Percentiles rank a stretch among this genome's conserved stretches.
Conservation (phyloP, 2,329 filamentous ascomycete genomes). For the Claviceps capensis region DNA sequence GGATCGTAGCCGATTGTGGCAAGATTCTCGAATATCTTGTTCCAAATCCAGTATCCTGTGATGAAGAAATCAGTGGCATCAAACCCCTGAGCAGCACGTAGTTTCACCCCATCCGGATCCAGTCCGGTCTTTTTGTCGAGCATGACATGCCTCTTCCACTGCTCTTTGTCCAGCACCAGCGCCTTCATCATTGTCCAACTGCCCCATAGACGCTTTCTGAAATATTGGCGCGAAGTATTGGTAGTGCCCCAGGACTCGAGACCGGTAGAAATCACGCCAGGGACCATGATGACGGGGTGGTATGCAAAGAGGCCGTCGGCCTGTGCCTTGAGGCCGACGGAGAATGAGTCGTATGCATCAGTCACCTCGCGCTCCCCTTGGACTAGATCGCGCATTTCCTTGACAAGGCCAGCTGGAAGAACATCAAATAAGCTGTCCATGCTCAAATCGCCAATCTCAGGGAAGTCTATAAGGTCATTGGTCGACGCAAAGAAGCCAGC, state of each 20-base stretch:
- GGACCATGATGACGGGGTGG: conserved; percentile 92
- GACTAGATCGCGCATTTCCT: conserved; percentile 74
- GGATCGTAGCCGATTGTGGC: conserved; percentile 95
- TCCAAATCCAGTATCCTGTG: conserved; percentile 95
- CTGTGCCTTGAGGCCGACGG: conserved; percentile 72
- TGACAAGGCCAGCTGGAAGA: conserved; percentile 71
- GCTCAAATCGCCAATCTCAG: conserved; percentile 56
- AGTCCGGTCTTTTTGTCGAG: conserved; percentile 82
- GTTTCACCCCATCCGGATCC: conserved; percentile 79
- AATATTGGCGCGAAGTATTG: conserved; percentile 74
- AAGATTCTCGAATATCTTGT: conserved; percentile 93
- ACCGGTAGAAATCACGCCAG: conserved; percentile 92
- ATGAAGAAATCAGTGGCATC: conserved; percentile 95
- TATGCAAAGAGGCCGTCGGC: conserved; percentile 67
- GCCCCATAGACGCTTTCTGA: conserved; percentile 88
- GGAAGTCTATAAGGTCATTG: conserved; percentile 78
- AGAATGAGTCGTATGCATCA: conserved; percentile 86
- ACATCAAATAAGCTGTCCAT: conserved; percentile 80
- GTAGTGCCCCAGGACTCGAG: conserved; percentile 94
- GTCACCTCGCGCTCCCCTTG: conserved; percentile 72
- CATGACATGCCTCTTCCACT: conserved; percentile 96
- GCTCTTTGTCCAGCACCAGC: conserved; percentile 79
- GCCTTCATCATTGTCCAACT: conserved; percentile 99
- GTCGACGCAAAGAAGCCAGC: conserved; percentile 82
- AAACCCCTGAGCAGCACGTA: conserved; percentile 89